These are phyloP conservation scores for Rutstroemia sp. DNA, from an alignment of 2,329 filamentous ascomycete species.

Conservation along the genomic window DNA sequence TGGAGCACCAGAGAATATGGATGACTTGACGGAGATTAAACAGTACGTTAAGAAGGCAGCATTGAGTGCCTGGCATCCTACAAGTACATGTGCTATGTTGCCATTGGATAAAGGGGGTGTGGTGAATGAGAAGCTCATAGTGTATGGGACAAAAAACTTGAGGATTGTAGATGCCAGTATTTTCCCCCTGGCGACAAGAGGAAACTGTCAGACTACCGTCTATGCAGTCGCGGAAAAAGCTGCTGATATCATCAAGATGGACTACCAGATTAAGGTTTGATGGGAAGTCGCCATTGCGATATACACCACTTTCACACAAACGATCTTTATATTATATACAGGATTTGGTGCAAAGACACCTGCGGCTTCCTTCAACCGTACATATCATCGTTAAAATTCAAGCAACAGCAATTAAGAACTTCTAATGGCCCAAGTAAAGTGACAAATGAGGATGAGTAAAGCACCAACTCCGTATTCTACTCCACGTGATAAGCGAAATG, in stretches of 20 bases:
- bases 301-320: no score
- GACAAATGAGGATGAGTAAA: no score
- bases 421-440: no score
- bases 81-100: slow-evolving; percentile 17
- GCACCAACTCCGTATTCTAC: no score
- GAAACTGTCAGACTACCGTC: slow-evolving; percentile 12
- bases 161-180: slow-evolving; percentile 20
- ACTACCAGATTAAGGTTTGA: not conserved
- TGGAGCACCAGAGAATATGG: not conserved
- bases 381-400: no score
- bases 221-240: slow-evolving; percentile 18
- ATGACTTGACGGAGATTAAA: not conserved
- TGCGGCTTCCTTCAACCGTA: no score
- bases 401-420: no score
- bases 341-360: no score
- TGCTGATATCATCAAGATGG: slow-evolving; percentile 9
- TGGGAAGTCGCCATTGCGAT: not conserved
- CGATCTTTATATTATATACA: no score
- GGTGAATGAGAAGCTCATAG: slow-evolving; percentile 12
- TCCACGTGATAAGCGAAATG: no score
- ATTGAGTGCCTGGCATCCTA: slow-evolving; percentile 9
- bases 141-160: slow-evolving; percentile 14
- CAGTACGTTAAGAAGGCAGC: not conserved
- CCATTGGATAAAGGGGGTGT: slow-evolving; percentile 13
- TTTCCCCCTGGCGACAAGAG: slow-evolving; percentile 12